Percentiles rank a stretch among this genome's conserved stretches.
Conservation (phyloP, 371 early-diverging fungal genomes). For the Actinomortierella wolfii region DNA sequence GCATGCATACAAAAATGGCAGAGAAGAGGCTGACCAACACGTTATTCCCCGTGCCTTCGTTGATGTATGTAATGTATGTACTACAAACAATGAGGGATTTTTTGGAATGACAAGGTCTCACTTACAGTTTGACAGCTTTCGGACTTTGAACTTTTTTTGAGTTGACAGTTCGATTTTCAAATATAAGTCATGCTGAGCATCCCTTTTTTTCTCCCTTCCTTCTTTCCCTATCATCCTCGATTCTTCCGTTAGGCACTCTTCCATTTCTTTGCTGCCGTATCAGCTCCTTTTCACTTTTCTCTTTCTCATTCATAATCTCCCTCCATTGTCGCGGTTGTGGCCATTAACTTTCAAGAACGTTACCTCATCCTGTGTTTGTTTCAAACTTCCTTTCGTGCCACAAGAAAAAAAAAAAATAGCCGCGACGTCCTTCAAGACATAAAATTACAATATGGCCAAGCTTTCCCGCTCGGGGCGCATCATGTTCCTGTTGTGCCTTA, state of each 20-base stretch:
- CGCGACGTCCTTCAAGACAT: background rate
- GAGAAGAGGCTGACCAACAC: too few species aligned
- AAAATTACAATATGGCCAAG: slow-evolving; percentile 10
- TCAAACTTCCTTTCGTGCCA: background rate
- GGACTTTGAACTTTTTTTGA: too few species aligned
- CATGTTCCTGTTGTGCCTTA: slow-evolving; percentile 66
- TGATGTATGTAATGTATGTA: too few species aligned
- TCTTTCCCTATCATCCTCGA: background rate
- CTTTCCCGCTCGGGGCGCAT: slow-evolving; percentile 50
- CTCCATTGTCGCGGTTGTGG: background rate
- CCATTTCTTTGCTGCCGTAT: background rate
- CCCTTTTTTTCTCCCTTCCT: background rate
- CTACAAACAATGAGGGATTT: too few species aligned
- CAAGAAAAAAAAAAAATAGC: background rate
- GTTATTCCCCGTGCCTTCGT: too few species aligned
- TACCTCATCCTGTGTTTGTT: background rate
- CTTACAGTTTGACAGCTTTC: too few species aligned
- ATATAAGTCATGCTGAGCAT: too few species aligned
- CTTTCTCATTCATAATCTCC: background rate
- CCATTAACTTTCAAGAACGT: too few species aligned
- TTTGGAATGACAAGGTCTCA: too few species aligned
- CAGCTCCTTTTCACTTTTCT: background rate
- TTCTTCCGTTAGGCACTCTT: background rate
- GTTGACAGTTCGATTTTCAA: too few species aligned
- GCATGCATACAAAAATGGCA: too few species aligned